A percentile compares a stretch with the other conserved stretches of the same genome.
These are phyloP conservation scores for Fusarium equiseti DNA, from an alignment of 2,329 filamentous ascomycete species.

Conservation along the genomic window DNA sequence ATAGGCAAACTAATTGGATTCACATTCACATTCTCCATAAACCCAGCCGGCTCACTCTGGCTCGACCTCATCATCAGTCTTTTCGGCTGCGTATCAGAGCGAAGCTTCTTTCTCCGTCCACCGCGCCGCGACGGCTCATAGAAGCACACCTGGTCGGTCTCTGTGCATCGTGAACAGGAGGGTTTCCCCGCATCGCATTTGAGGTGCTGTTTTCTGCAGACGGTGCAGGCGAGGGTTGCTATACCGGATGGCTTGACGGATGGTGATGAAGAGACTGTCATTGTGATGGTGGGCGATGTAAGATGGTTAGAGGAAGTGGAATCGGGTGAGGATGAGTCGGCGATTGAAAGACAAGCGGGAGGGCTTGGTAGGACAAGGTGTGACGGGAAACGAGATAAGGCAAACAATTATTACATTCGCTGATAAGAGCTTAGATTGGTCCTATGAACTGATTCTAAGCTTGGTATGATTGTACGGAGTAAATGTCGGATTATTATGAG, in stretches of 20 bases:
- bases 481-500: background rate
- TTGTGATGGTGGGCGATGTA: slow-evolving; percentile 10
- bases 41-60: background rate
- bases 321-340: slow-evolving; percentile 18
- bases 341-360: slow-evolving; percentile 18
- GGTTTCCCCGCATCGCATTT: slow-evolving; percentile 43
- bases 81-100: background rate
- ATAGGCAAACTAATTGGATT: slow-evolving; percentile 15
- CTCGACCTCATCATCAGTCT: background rate
- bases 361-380: background rate
- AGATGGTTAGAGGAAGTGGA: background rate
- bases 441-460: background rate
- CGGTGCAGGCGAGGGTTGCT: slow-evolving; percentile 37
- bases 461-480: background rate
- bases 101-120: slow-evolving; percentile 32
- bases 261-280: slow-evolving; percentile 18
- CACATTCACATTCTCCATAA: slow-evolving; percentile 9
- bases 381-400: background rate
- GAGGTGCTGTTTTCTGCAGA: slow-evolving; percentile 42
- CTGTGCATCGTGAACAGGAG: slow-evolving; percentile 37
- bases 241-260: slow-evolving; percentile 25
- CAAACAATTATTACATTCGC: rapidly evolving
- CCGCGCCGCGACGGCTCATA: slow-evolving; percentile 44
- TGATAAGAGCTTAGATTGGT: background rate
- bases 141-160: slow-evolving; percentile 20